A percentile compares a stretch with the other conserved stretches of the same genome.
Conservation (phyloP, 2,329 filamentous ascomycete genomes). For the Verticillium longisporum region DNA sequence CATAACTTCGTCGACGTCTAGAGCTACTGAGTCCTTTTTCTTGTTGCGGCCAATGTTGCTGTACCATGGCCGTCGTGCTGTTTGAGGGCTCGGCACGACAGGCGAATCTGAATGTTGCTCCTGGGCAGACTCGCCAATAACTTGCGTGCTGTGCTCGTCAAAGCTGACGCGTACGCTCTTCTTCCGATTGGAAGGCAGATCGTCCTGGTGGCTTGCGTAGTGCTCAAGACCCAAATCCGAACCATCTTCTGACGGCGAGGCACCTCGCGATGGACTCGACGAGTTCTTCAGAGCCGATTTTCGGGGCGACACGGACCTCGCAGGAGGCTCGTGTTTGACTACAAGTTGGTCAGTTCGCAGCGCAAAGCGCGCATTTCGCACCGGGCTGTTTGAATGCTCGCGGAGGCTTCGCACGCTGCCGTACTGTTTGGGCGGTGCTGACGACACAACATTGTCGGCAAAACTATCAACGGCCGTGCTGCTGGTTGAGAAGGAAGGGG, state of each 20-base stretch:
- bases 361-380: slow-evolving; percentile 61
- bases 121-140: slow-evolving; percentile 41
- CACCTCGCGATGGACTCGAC: slow-evolving; percentile 44
- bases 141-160: slow-evolving; percentile 55
- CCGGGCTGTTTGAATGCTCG: slow-evolving; percentile 53
- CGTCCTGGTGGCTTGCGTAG: slow-evolving; percentile 24
- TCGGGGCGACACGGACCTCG: slow-evolving; percentile 65
- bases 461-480: slow-evolving; percentile 5
- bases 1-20: slow-evolving; percentile 63
- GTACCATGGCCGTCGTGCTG: slow-evolving; percentile 37
- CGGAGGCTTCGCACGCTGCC: slow-evolving; percentile 21
- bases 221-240: slow-evolving; percentile 29
- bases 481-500: slow-evolving; percentile 6
- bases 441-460: not conserved
- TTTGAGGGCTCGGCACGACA: slow-evolving; percentile 28
- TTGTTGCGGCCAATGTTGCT: slow-evolving; percentile 37
- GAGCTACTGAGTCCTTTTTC: slow-evolving; percentile 38
- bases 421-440: slow-evolving; percentile 5
- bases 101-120: slow-evolving; percentile 31
- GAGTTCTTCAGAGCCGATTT: slow-evolving; percentile 68
- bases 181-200: slow-evolving; percentile 39
- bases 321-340: slow-evolving; percentile 61
- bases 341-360: slow-evolving; percentile 45
- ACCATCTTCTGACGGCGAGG: slow-evolving; percentile 42
- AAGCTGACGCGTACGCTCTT: slow-evolving; percentile 73